Evolutionary conservation across 768 basidiomycete genomes (phyloP).

Genomic region (Leccinum longicurvipes): DNA sequence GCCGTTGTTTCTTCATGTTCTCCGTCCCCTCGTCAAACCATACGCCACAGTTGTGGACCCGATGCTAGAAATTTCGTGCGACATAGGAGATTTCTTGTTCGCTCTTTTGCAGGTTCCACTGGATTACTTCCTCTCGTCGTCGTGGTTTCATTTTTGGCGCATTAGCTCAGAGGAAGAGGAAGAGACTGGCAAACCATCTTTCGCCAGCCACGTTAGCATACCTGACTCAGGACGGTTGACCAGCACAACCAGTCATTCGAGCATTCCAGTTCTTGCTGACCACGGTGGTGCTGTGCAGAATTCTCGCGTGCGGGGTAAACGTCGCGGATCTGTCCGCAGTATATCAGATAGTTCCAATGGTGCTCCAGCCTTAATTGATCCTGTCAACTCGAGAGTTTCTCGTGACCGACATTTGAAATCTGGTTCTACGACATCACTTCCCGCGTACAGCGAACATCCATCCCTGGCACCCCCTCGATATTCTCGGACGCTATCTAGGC

Average conservation of each 20-base stretch:
- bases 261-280: slow-evolving; percentile 13
- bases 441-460: slow-evolving; percentile 24
- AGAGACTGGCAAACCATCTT: slow-evolving; percentile 3
- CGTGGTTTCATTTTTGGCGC: slow-evolving; percentile 26
- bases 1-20: slow-evolving; percentile 75
- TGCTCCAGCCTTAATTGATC: slow-evolving; percentile 1
- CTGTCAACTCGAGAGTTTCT: neutral
- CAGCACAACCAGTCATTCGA: slow-evolving; percentile 7
- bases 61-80: slow-evolving; percentile 54
- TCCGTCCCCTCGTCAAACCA: slow-evolving; percentile 76
- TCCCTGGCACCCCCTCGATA: slow-evolving; percentile 22
- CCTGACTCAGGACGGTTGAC: slow-evolving; percentile 2
- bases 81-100: slow-evolving; percentile 62
- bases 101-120: slow-evolving; percentile 40
- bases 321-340: slow-evolving; percentile 14
- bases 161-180: slow-evolving; percentile 10
- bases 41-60: slow-evolving; percentile 67
- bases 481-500: slow-evolving; percentile 17
- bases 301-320: slow-evolving; percentile 7
- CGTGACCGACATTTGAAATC: slow-evolving; percentile 12
- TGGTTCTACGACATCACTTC: slow-evolving; percentile 20
- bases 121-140: slow-evolving; percentile 33
- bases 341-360: slow-evolving; percentile 14
- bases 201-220: neutral
- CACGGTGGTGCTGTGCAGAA: slow-evolving; percentile 3